Evolutionary conservation across 2,329 filamentous ascomycete genomes (phyloP).

Genomic region (Penicillium concentricum): DNA sequence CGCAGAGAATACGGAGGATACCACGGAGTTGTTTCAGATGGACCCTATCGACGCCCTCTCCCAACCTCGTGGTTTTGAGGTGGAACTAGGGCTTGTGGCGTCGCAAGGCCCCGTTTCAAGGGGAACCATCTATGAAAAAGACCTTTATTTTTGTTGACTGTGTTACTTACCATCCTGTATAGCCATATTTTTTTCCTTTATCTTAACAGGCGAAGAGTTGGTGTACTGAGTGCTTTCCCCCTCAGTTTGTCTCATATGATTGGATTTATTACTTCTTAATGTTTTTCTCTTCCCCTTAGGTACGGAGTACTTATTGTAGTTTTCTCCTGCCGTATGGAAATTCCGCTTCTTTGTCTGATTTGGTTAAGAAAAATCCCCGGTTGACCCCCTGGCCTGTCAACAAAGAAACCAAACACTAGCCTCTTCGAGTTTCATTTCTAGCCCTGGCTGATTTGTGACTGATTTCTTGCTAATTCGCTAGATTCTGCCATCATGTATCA

Average conservation of each 20-base stretch:
- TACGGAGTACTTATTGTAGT: not conserved
- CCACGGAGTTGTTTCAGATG: slow-evolving; percentile 23
- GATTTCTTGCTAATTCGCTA: not conserved
- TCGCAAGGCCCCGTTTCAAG: slow-evolving; percentile 7
- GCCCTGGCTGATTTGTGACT: not conserved
- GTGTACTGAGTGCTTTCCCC: slow-evolving; percentile 28
- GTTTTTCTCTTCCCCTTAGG: not conserved
- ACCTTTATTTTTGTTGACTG: slow-evolving; percentile 33
- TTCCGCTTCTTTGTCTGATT: not conserved
- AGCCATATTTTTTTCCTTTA: slow-evolving; percentile 38
- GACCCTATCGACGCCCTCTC: slow-evolving; percentile 5
- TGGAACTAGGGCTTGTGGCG: slow-evolving; percentile 12
- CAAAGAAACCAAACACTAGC: not conserved
- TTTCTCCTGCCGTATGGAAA: no score
- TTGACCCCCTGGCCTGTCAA: not conserved
- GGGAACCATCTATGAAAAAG: slow-evolving; percentile 28
- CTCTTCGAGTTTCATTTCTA: not conserved
- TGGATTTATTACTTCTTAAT: slow-evolving; percentile 17
- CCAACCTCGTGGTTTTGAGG: not conserved
- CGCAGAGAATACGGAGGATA: slow-evolving; percentile 15
- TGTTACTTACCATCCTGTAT: slow-evolving; percentile 40
- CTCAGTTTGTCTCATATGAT: slow-evolving; percentile 26
- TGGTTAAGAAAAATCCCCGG: not conserved
- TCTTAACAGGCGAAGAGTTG: slow-evolving; percentile 36
- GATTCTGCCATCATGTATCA: not conserved